These are phyloP conservation scores for Tetrahymena elliotti DNA, from an alignment of 73 alveolate species.

Conservation along the genomic window DNA sequence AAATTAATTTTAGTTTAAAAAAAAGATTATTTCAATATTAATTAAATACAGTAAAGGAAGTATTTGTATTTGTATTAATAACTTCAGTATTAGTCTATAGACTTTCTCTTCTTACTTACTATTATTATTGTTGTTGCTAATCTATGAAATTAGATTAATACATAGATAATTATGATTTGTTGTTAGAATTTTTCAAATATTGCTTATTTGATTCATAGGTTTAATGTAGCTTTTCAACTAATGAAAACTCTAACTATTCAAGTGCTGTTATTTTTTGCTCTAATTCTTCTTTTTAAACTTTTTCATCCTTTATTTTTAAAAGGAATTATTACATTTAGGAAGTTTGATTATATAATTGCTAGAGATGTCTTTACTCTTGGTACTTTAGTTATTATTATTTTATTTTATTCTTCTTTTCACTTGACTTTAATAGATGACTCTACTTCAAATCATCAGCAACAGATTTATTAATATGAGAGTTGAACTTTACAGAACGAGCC, in stretches of 20 bases:
- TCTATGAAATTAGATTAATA: not conserved
- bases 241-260: not conserved
- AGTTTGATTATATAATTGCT: not conserved
- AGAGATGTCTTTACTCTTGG: not conserved
- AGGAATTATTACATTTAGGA: not conserved
- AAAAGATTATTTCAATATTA: too few species aligned
- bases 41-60: not conserved
- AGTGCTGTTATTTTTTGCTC: not conserved
- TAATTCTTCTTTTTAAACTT: not conserved
- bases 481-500: not conserved
- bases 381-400: not conserved
- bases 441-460: not conserved
- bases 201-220: not conserved
- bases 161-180: not conserved
- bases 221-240: not conserved
- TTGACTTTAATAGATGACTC: not conserved
- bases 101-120: not conserved
- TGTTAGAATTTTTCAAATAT: not conserved
- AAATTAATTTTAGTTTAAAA: too few species aligned
- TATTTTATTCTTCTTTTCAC: not conserved
- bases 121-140: not conserved
- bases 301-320: not conserved
- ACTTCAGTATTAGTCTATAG: not conserved
- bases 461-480: not conserved
- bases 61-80: not conserved